Percentiles rank a stretch among this genome's conserved stretches.
phyloP scores from a whole-genome alignment of 2,329 filamentous ascomycete species.

The Xylaria sp. region DNA sequence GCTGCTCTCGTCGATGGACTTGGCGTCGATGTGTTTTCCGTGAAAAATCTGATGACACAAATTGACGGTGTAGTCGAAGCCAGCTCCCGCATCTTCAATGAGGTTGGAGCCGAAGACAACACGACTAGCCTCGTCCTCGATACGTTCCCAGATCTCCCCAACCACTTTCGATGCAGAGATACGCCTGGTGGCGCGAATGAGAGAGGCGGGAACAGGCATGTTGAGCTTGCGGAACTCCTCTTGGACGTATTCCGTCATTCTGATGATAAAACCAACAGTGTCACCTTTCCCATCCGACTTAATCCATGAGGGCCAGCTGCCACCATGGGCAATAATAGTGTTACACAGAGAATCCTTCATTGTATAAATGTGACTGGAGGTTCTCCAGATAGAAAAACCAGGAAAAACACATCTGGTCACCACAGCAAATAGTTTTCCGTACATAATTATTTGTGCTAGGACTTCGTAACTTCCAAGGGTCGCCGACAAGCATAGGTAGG shows the following conservation, averaged over 20 bases:
- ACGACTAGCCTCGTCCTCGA: conserved; percentile 25
- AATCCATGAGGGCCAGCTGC: too few relatives aligned
- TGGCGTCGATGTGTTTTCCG: conserved; percentile 22
- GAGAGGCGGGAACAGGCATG: background rate
- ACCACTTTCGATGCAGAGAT: too few relatives aligned
- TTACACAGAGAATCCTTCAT: too few relatives aligned
- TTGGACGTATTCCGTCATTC: background rate
- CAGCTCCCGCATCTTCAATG: conserved; percentile 36
- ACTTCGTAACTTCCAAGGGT: too few relatives aligned
- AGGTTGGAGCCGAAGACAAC: conserved; percentile 38
- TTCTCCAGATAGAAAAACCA: too few relatives aligned
- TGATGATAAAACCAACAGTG: background rate
- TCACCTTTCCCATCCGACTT: too few relatives aligned
- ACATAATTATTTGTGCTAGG: too few relatives aligned
- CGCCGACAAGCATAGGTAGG: too few relatives aligned
- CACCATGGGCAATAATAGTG: too few relatives aligned
- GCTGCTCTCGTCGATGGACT: background rate
- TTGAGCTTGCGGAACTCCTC: background rate
- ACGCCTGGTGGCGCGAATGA: background rate
- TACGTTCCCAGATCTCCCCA: background rate
- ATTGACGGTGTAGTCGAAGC: conserved; percentile 28
- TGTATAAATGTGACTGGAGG: too few relatives aligned
- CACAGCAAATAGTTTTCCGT: too few relatives aligned
- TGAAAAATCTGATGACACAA: conserved; percentile 31
- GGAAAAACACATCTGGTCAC: too few relatives aligned